A percentile compares a stretch with the other conserved stretches of the same genome.
phyloP scores from a whole-genome alignment of 805 yeast genomes.

The Barnettozyma californica region DNA sequence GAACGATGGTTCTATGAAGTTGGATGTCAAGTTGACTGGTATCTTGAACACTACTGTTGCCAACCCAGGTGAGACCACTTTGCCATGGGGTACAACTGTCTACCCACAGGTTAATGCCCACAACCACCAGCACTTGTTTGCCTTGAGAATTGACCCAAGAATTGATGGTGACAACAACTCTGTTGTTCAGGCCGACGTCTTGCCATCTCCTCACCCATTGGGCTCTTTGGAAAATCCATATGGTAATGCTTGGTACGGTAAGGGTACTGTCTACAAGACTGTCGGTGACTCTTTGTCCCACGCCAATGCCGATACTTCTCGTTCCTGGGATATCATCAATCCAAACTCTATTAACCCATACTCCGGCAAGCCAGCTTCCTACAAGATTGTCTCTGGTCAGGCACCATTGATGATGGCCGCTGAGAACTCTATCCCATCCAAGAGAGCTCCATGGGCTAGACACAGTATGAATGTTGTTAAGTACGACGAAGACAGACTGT shows the following conservation, averaged over 20 bases:
- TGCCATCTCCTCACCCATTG: conserved; percentile 49
- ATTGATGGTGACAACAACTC: conserved; percentile 78
- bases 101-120: conserved; percentile 81
- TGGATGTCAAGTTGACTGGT: conserved; percentile 78
- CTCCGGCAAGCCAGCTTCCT: conserved; percentile 72
- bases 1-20: conserved; percentile 79
- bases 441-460: conserved; percentile 81
- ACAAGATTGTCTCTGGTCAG: conserved; percentile 72
- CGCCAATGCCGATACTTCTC: conserved; percentile 54
- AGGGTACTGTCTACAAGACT: conserved; percentile 62
- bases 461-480: conserved; percentile 65
- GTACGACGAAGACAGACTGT: conserved; percentile 64
- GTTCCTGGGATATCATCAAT: conserved; percentile 77
- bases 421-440: conserved; percentile 66
- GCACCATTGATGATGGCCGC: conserved; percentile 70
- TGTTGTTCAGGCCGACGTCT: conserved; percentile 62
- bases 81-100: conserved; percentile 77
- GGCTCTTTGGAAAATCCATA: conserved; percentile 70
- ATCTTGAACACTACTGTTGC: conserved; percentile 69
- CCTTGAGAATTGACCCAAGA: conserved; percentile 75
- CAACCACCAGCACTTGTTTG: conserved; percentile 81
- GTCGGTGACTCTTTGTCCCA: conserved; percentile 62
- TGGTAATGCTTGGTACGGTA: conserved; percentile 70
- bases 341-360: conserved; percentile 61
- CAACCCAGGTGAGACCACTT: conserved; percentile 58